Evolutionary conservation across 139 green algal species (phyloP).

Genomic region (Raphidocelis subcapitata): DNA sequence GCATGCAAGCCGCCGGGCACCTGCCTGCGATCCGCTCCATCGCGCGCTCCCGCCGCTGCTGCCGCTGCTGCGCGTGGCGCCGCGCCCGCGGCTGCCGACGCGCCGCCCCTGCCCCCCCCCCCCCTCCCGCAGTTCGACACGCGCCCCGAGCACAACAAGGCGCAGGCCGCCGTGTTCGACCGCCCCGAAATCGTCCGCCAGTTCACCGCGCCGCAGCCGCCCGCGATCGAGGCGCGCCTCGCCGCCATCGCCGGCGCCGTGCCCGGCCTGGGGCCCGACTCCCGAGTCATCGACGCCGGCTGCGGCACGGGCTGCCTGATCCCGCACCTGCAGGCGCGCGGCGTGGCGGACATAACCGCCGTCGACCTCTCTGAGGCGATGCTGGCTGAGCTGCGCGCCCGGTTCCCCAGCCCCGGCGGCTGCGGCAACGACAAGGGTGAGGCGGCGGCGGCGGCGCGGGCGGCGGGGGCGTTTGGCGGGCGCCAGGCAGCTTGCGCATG

Average conservation of each 20-base stretch:
- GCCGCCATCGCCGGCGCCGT: conserved; percentile 25
- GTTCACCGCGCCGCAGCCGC: conserved; percentile 11
- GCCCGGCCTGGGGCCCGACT: conserved; percentile 39
- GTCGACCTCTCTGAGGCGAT: conserved; percentile 63
- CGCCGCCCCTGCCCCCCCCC: too few species aligned
- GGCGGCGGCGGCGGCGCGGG: neutral
- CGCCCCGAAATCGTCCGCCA: conserved; percentile 5
- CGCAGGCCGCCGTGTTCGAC: conserved; percentile 13
- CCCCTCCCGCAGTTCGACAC: too few species aligned
- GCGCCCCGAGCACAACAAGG: neutral
- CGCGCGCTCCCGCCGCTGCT: too few species aligned
- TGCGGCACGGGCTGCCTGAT: conserved; percentile 67
- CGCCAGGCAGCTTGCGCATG: neutral
- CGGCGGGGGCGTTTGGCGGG: neutral
- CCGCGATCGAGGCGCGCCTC: conserved; percentile 34
- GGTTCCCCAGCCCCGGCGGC: conserved; percentile 1
- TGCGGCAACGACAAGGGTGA: conserved; percentile 60
- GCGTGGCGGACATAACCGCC: conserved; percentile 63
- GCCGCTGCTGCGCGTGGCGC: too few species aligned
- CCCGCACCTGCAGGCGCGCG: conserved; percentile 48
- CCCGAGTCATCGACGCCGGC: conserved; percentile 62
- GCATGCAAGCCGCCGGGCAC: too few species aligned
- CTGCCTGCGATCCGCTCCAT: too few species aligned
- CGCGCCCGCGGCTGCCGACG: too few species aligned
- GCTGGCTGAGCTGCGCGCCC: conserved; percentile 43